These are phyloP conservation scores for Triadica sebifera DNA, from an alignment of 345 rosid species.

Conservation along the genomic window DNA sequence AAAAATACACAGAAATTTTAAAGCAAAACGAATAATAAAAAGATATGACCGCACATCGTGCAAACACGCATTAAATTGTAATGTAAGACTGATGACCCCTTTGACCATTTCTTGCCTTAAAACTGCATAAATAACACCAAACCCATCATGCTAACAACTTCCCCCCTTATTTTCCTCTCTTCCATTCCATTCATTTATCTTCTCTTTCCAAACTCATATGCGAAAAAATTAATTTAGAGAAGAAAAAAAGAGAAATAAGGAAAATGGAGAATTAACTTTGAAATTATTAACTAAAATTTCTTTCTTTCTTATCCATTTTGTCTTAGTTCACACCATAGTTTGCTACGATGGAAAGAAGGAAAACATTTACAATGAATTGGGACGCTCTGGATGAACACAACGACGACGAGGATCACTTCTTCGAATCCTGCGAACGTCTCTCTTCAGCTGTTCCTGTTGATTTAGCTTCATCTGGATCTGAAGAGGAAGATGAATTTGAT, in stretches of 20 bases:
- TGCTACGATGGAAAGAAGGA: conserved; percentile 48
- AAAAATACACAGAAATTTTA: too few relatives aligned
- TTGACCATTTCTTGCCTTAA: conserved; percentile 42
- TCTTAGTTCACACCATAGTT: neutral
- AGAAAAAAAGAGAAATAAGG: too few relatives aligned
- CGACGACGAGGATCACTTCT: conserved; percentile 63
- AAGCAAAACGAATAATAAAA: too few relatives aligned
- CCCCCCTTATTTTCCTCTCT: conserved; percentile 42
- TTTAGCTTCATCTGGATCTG: conserved; percentile 61
- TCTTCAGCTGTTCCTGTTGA: conserved; percentile 51
- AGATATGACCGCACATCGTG: neutral
- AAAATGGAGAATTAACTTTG: too few relatives aligned
- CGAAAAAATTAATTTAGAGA: neutral
- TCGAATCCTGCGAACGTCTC: conserved; percentile 54
- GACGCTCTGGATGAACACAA: conserved; percentile 53
- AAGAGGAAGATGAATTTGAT: conserved; percentile 63
- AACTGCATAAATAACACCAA: too few relatives aligned
- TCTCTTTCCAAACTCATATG: neutral
- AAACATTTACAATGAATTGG: conserved; percentile 74
- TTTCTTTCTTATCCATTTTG: neutral
- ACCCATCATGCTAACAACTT: conserved; percentile 9
- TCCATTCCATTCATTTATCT: conserved; percentile 28
- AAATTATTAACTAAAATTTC: neutral
- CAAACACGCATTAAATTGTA: neutral
- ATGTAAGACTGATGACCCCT: too few relatives aligned